phyloP scores from a whole-genome alignment of 208 protist species.

The Crithidia brevicula region DNA sequence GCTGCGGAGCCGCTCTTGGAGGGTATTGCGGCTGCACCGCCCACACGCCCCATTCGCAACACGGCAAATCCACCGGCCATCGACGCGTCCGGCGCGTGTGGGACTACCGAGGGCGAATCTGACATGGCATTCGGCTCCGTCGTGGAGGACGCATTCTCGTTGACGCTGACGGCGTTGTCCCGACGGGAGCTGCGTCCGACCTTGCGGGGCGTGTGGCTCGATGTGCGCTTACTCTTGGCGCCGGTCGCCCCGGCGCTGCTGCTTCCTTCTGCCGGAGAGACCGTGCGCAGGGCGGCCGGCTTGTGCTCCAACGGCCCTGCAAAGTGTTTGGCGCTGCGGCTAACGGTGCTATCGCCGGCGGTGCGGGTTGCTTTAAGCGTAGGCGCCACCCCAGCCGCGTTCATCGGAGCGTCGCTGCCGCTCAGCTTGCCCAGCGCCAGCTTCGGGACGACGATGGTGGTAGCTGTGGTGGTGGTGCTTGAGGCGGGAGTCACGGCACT shows the following conservation, averaged over 20 bases:
- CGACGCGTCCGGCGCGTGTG: background rate
- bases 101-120: background rate
- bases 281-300: background rate
- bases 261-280: constrained; percentile 1
- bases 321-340: background rate
- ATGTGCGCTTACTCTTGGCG: background rate
- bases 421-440: constrained; percentile 1
- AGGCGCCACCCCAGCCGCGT: background rate
- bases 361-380: background rate
- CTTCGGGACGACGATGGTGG: constrained; percentile 6
- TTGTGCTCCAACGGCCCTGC: background rate
- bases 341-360: background rate
- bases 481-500: too few species aligned
- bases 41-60: background rate
- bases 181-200: background rate
- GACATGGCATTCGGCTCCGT: too few species aligned
- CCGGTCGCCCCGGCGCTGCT: too few species aligned
- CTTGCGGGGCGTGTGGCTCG: constrained; percentile 10
- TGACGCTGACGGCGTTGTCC: background rate
- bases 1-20: too few species aligned
- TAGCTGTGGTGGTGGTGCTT: background rate
- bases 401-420: background rate
- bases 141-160: too few species aligned
- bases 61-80: background rate
- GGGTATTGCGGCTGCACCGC: background rate